phyloP scores from a whole-genome alignment of 83 land plant species.

The Diphasiastrum complanatum region DNA sequence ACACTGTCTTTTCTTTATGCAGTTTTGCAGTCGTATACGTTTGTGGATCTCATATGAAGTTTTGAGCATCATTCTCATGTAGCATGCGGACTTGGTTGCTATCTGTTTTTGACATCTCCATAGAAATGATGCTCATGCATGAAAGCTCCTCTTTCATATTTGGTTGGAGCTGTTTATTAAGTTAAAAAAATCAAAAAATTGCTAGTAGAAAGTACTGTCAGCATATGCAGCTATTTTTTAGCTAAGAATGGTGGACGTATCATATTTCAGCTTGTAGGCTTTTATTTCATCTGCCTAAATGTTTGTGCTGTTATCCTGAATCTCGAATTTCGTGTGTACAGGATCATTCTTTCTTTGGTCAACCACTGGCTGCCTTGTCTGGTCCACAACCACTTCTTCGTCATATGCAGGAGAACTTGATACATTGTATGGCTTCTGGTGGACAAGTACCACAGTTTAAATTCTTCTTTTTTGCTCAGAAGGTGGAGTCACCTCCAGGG shows the following conservation, averaged over 20 bases:
- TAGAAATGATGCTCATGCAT: too few relatives aligned
- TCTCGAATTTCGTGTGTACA: constrained; percentile 26
- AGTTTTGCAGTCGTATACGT: too few relatives aligned
- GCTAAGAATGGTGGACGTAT: neutral
- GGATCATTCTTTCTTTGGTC: constrained; percentile 61
- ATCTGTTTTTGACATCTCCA: too few relatives aligned
- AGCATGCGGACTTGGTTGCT: too few relatives aligned
- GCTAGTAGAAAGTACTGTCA: neutral
- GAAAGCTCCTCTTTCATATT: too few relatives aligned
- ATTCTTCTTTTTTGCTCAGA: constrained; percentile 97
- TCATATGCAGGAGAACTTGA: constrained; percentile 80
- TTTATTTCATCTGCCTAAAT: too few relatives aligned
- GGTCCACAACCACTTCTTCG: constrained; percentile 69
- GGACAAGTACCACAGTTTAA: constrained; percentile 87
- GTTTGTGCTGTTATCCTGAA: constrained; percentile 2
- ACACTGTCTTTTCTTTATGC: too few relatives aligned
- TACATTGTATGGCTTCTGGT: constrained; percentile 96
- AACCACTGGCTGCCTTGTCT: constrained; percentile 50
- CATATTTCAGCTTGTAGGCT: too few relatives aligned
- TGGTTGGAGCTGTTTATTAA: too few relatives aligned
- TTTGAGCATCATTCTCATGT: too few relatives aligned
- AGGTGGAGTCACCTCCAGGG: constrained; percentile 41
- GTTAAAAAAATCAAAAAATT: neutral
- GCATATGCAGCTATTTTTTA: neutral
- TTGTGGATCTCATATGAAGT: too few relatives aligned